phyloP scores from a whole-genome alignment of 805 yeast species.

The Wickerhamomyces hampshirensis region DNA sequence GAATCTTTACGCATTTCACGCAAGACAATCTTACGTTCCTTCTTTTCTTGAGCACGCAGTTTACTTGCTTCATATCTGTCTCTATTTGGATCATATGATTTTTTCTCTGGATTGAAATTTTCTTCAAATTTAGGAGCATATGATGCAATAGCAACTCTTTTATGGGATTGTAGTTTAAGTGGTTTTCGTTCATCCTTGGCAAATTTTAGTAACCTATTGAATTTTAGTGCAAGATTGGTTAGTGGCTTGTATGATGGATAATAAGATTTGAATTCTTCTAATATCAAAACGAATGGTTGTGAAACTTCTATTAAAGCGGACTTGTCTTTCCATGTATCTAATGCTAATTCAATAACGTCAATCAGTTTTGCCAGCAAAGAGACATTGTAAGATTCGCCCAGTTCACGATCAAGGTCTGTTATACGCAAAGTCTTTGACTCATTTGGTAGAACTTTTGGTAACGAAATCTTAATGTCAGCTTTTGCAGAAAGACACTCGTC shows the following conservation, averaged over 20 bases:
- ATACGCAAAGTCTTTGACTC: conserved; percentile 12
- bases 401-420: conserved; percentile 23
- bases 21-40: conserved; percentile 82
- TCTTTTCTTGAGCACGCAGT: conserved; percentile 80
- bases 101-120: conserved; percentile 92
- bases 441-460: conserved; percentile 12
- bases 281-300: conserved; percentile 38
- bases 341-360: conserved; percentile 25
- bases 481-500: conserved; percentile 8
- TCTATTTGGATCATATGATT: conserved; percentile 80
- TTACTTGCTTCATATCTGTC: conserved; percentile 80
- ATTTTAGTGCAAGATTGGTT: conserved; percentile 34
- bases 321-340: conserved; percentile 57
- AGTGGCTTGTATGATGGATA: conserved; percentile 32
- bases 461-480: conserved; percentile 20
- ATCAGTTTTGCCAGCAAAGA: conserved; percentile 27
- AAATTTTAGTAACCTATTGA: conserved; percentile 46
- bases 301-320: conserved; percentile 57
- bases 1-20: conserved; percentile 90
- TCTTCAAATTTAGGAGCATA: conserved; percentile 91
- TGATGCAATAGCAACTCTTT: conserved; percentile 78
- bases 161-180: conserved; percentile 75
- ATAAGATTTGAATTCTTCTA: conserved; percentile 35
- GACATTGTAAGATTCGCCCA: conserved; percentile 24
- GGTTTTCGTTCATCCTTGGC: conserved; percentile 55